A percentile compares a stretch with the other conserved stretches of the same genome.
phyloP scores from a whole-genome alignment of 2,329 filamentous ascomycete genomes.

The Coniochaeta pulveracea region DNA sequence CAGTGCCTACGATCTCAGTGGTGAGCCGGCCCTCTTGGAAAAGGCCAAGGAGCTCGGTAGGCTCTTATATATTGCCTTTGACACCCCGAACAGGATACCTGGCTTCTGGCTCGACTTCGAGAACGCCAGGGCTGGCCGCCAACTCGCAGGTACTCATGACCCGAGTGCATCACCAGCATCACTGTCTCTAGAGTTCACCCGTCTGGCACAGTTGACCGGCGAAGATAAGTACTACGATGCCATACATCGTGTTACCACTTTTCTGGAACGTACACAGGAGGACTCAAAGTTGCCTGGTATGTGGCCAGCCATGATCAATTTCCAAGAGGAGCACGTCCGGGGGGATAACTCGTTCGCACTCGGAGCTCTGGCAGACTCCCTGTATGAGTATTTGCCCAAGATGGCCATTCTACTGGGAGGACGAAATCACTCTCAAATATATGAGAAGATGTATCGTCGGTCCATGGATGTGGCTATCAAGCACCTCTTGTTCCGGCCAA shows the following conservation, averaged over 20 bases:
- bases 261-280: conserved; percentile 58
- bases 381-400: conserved; percentile 51
- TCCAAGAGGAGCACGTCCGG: conserved; percentile 32
- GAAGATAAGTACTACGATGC: conserved; percentile 65
- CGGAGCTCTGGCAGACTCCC: conserved; percentile 41
- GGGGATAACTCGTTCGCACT: conserved; percentile 34
- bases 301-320: conserved; percentile 59
- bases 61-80: conserved; percentile 34
- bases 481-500: conserved; percentile 59
- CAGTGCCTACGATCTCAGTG: conserved; percentile 31
- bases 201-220: conserved; percentile 57
- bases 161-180: conserved; percentile 37
- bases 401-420: conserved; percentile 58
- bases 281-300: conserved; percentile 62
- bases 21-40: conserved; percentile 25
- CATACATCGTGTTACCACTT: conserved; percentile 59
- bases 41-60: conserved; percentile 34
- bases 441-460: conserved; percentile 51
- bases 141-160: conserved; percentile 22
- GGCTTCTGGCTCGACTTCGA: conserved; percentile 44
- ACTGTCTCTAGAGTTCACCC: conserved; percentile 59
- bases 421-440: conserved; percentile 39
- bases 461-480: conserved; percentile 48
- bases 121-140: conserved; percentile 21
- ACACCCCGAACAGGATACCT: conserved; percentile 37